A percentile compares a stretch with the other conserved stretches of the same genome.
phyloP scores from a whole-genome alignment of 345 rosid species.

The Lepidium africanum region DNA sequence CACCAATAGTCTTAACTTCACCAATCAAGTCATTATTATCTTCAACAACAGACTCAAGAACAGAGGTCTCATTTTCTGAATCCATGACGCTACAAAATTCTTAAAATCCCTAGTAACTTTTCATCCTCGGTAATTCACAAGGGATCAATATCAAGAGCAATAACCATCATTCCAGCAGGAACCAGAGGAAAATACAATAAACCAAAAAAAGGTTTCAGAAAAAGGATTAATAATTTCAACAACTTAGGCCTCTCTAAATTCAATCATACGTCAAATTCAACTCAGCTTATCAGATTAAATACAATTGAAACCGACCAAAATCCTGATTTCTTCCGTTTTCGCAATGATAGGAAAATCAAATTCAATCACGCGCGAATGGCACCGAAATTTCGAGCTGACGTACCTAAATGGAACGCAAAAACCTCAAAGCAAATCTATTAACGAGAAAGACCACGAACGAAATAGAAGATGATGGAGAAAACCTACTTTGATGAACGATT shows the following conservation, averaged over 20 bases:
- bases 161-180: conserved; percentile 49
- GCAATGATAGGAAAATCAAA: neutral
- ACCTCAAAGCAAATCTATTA: conserved; percentile 25
- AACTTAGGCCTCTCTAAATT: neutral
- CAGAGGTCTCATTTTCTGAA: conserved; percentile 35
- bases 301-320: neutral
- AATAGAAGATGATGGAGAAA: conserved; percentile 24
- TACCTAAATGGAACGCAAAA: conserved; percentile 34
- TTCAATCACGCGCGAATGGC: neutral
- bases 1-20: conserved; percentile 5
- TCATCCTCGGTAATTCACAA: conserved; percentile 7
- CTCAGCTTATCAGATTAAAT: neutral
- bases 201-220: conserved; percentile 24
- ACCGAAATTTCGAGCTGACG: neutral
- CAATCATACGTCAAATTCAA: neutral
- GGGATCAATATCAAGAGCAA: conserved; percentile 52
- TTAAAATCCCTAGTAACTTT: neutral
- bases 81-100: conserved; percentile 29
- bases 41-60: conserved; percentile 44
- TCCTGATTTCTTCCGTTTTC: neutral
- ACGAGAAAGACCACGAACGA: conserved; percentile 13
- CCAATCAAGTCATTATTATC: conserved; percentile 33
- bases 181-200: conserved; percentile 23
- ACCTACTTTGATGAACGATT: conserved; percentile 35
- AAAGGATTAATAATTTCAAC: neutral